A percentile compares a stretch with the other conserved stretches of the same genome.
These are phyloP conservation scores for Penicillium longicatenatum DNA, from an alignment of 495 filamentous ascomycete genomes.

Conservation along the genomic window DNA sequence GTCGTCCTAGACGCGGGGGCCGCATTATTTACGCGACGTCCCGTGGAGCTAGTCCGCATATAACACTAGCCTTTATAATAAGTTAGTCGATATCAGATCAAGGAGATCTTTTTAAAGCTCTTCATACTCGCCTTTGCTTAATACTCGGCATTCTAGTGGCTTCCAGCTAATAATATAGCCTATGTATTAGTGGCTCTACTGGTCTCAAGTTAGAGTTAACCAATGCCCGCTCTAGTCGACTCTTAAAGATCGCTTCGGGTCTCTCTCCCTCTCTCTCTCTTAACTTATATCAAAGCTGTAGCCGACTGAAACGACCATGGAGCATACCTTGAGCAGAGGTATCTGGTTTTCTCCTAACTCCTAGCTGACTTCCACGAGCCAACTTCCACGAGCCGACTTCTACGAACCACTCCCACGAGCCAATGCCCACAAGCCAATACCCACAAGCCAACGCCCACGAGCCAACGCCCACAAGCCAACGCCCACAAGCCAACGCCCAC, in stretches of 20 bases:
- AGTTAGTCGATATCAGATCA: background rate
- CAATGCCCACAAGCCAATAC: background rate
- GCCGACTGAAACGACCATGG: background rate
- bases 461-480: background rate
- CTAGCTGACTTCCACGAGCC: background rate
- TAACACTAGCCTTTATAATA: background rate
- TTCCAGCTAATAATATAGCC: background rate
- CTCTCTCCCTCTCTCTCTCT: background rate
- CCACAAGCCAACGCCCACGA: background rate
- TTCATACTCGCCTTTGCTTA: background rate
- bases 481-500: conserved; percentile 2
- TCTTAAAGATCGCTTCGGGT: background rate
- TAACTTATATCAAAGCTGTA: background rate
- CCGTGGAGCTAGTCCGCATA: background rate
- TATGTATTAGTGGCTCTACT: background rate
- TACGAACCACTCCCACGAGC: background rate
- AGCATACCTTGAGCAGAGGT: background rate
- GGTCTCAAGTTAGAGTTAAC: background rate
- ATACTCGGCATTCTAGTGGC: background rate
- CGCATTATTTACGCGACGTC: background rate
- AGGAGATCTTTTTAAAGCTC: background rate
- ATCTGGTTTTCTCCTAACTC: background rate
- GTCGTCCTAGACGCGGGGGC: background rate
- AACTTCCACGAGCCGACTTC: background rate
- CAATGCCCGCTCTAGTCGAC: background rate